Conservation (phyloP, 176 grass and related monocot genomes). For the Eragrostis nindensis region DNA sequence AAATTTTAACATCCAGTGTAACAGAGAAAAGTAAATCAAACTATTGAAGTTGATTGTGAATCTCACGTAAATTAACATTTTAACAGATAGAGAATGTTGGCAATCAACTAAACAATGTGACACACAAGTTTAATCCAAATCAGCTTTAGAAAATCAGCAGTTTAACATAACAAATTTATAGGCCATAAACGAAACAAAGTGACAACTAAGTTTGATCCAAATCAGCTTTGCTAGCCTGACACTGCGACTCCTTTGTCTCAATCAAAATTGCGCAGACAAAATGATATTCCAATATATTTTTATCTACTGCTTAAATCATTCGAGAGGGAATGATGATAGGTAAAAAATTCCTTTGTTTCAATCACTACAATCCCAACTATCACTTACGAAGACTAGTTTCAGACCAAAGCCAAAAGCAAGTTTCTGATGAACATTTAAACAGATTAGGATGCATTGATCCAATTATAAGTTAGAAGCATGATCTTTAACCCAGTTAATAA, state of each 20-base stretch:
- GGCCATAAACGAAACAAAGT: background rate
- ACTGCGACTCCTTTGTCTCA: conserved; percentile 12
- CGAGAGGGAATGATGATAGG: background rate
- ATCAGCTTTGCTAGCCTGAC: conserved; percentile 7
- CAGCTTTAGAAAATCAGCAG: background rate
- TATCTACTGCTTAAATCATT: background rate
- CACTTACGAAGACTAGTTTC: background rate
- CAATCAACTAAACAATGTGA: background rate
- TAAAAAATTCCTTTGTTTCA: no score
- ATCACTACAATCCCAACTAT: background rate
- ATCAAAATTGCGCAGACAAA: conserved; percentile 11
- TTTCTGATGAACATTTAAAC: background rate
- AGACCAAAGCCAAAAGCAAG: background rate
- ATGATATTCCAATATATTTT: background rate
- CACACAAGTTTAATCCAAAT: no score
- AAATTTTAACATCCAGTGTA: background rate
- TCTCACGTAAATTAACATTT: background rate
- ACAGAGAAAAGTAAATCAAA: background rate
- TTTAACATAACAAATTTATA: conserved; percentile 1
- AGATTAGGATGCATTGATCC: background rate
- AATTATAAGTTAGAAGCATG: background rate
- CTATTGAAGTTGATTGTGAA: background rate
- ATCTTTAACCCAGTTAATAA: background rate
- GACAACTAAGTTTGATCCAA: background rate
- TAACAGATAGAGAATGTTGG: background rate